Percentiles rank a stretch among this genome's conserved stretches.
These are phyloP conservation scores for Phytophthora lateralis DNA, from an alignment of 352 stramenopile species.

Conservation along the genomic window DNA sequence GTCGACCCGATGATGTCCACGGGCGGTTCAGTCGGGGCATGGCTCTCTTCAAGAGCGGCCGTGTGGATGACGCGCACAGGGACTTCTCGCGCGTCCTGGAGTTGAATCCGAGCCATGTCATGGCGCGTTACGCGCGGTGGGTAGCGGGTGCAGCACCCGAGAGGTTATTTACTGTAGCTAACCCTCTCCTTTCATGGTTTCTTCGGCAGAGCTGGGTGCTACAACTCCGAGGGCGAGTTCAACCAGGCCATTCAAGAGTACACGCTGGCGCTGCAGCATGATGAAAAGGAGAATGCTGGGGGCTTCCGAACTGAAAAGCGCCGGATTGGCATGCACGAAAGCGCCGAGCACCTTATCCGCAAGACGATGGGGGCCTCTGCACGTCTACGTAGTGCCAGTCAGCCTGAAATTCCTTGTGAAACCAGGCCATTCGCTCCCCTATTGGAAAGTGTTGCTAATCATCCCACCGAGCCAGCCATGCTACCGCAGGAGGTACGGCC, in stretches of 20 bases:
- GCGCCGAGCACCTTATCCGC: constrained; percentile 28
- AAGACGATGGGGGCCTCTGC: constrained; percentile 24
- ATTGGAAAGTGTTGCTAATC: neutral
- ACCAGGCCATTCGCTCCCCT: neutral
- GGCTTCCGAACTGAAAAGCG: constrained; percentile 33
- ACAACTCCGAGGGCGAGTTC: constrained; percentile 74
- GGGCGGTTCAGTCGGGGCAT: constrained; percentile 76
- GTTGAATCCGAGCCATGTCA: constrained; percentile 76
- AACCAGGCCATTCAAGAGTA: constrained; percentile 80
- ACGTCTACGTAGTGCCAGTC: constrained; percentile 7
- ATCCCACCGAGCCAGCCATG: neutral
- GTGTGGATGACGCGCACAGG: constrained; percentile 55
- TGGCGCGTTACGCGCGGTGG: constrained; percentile 72
- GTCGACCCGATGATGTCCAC: constrained; percentile 61
- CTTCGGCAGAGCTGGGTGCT: constrained; percentile 58
- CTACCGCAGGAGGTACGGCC: neutral
- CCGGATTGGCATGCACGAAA: constrained; percentile 28
- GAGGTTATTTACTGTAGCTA: neutral
- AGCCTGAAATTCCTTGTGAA: neutral
- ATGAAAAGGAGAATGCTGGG: constrained; percentile 55
- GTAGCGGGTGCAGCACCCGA: neutral
- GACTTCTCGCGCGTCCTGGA: constrained; percentile 73
- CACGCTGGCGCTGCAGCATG: constrained; percentile 67
- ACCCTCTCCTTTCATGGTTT: neutral
- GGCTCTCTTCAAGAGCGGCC: constrained; percentile 62